A percentile compares a stretch with the other conserved stretches of the same genome.
phyloP scores from a whole-genome alignment of 495 filamentous ascomycete genomes.

The Penicillium egyptiacum region DNA sequence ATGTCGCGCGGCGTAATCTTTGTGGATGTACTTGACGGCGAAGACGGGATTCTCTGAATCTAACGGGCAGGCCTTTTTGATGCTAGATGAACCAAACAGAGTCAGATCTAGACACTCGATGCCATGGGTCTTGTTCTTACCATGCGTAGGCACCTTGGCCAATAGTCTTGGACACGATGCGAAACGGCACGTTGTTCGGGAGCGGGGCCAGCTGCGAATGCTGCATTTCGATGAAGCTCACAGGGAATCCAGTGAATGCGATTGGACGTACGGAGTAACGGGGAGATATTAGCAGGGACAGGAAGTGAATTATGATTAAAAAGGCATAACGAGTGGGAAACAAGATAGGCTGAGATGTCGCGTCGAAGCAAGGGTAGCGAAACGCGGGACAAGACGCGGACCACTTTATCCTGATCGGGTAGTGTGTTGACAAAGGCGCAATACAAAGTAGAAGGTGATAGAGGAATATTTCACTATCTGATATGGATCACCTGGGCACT shows the following conservation, averaged over 20 bases:
- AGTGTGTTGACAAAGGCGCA: constrained; percentile 38
- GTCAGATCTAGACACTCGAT: background rate
- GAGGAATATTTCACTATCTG: background rate
- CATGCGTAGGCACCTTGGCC: constrained; percentile 96
- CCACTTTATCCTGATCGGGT: constrained; percentile 51
- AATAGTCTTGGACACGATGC: constrained; percentile 93
- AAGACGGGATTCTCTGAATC: constrained; percentile 72
- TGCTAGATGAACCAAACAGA: constrained; percentile 53
- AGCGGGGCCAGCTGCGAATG: constrained; percentile 90
- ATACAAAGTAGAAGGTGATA: background rate
- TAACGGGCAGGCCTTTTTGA: constrained; percentile 87
- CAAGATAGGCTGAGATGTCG: constrained; percentile 3
- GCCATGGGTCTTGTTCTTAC: constrained; percentile 50
- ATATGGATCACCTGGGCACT: no score
- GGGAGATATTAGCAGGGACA: background rate
- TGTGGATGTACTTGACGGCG: constrained; percentile 98
- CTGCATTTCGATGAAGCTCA: constrained; percentile 39
- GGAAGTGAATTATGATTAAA: constrained; percentile 12
- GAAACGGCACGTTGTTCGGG: constrained; percentile 83
- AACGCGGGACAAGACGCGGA: constrained; percentile 33
- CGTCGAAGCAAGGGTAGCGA: constrained; percentile 15
- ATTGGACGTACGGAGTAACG: background rate
- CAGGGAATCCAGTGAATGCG: background rate
- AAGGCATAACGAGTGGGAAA: constrained; percentile 11
- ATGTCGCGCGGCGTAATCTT: constrained; percentile 84